phyloP scores from a whole-genome alignment of 1,284 basidiomycete species.

The Trametes versicolor region DNA sequence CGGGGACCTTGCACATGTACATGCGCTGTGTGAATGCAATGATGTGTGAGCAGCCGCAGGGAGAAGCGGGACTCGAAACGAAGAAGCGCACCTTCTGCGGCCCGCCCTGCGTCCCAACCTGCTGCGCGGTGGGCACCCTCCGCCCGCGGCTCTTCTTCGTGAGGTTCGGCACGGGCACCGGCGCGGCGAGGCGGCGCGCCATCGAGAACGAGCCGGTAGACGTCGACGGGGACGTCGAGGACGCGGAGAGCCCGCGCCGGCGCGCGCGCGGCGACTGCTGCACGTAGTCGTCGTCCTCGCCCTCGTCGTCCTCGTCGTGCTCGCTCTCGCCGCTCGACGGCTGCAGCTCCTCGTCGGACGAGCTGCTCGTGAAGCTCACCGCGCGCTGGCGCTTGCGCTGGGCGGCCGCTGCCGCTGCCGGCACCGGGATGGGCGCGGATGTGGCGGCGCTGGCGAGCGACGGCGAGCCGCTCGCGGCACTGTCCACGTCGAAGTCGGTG shows the following conservation, averaged over 20 bases:
- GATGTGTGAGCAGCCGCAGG: conserved; percentile 23
- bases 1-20: conserved; percentile 77
- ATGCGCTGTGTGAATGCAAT: conserved; percentile 50
- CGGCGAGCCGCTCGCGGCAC: conserved; percentile 37
- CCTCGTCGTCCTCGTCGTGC: conserved; percentile 40
- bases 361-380: conserved; percentile 39
- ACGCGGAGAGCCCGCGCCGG: conserved; percentile 31
- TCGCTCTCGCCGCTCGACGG: conserved; percentile 40
- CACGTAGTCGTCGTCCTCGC: conserved; percentile 40
- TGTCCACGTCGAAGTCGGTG: conserved; percentile 29
- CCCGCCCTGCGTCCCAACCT: conserved; percentile 51
- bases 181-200: conserved; percentile 51
- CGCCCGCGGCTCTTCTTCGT: conserved; percentile 80
- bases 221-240: conserved; percentile 25
- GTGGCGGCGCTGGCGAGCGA: conserved; percentile 26
- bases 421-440: conserved; percentile 29
- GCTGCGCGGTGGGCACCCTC: conserved; percentile 67
- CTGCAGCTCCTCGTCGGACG: conserved; percentile 24
- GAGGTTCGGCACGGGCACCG: conserved; percentile 75
- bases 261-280: conserved; percentile 44
- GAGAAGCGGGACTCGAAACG: not conserved
- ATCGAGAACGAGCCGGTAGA: conserved; percentile 26
- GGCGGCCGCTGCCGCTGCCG: not conserved
- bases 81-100: conserved; percentile 42
- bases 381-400: conserved; percentile 35